phyloP scores from a whole-genome alignment of 2,329 filamentous ascomycete species.

The Phialocephala sp. region DNA sequence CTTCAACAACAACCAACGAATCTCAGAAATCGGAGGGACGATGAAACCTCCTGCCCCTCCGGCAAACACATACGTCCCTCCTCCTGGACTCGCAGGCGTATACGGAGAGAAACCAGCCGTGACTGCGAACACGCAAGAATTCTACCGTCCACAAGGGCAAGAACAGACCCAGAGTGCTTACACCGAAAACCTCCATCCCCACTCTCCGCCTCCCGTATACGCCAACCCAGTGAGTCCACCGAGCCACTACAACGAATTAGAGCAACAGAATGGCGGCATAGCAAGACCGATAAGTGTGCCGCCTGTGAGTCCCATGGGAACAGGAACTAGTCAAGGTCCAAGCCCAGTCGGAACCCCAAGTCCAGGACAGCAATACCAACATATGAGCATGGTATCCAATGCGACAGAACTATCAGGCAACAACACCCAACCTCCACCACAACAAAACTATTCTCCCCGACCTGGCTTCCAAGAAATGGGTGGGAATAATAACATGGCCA shows the following conservation, averaged over 20 bases:
- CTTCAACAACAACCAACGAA: conserved; percentile 2
- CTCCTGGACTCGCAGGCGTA: background rate
- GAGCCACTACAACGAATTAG: conserved; percentile 2
- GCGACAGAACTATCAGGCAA: background rate
- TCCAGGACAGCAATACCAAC: background rate
- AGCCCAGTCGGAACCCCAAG: conserved; percentile 2
- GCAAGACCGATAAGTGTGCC: background rate
- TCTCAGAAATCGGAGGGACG: conserved; percentile 27
- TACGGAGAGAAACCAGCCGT: conserved; percentile 8
- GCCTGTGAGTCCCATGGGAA: conserved; percentile 6
- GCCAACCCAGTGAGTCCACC: background rate
- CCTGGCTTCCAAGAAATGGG: conserved; percentile 4
- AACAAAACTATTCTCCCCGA: conserved; percentile 4
- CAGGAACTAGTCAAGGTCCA: background rate
- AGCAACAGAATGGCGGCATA: background rate
- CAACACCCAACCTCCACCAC: background rate
- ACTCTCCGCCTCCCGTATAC: background rate
- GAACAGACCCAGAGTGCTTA: background rate
- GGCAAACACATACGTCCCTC: conserved; percentile 6
- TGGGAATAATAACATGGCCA: background rate
- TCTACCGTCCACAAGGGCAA: background rate
- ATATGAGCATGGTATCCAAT: conserved; percentile 2
- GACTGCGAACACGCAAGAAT: background rate
- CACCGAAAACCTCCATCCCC: background rate
- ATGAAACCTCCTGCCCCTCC: conserved; percentile 18